Evolutionary conservation across 2,329 filamentous ascomycete genomes (phyloP), one percentile per base, ranked within the genome.

Genomic region (Kalmusia sp.): DNA sequence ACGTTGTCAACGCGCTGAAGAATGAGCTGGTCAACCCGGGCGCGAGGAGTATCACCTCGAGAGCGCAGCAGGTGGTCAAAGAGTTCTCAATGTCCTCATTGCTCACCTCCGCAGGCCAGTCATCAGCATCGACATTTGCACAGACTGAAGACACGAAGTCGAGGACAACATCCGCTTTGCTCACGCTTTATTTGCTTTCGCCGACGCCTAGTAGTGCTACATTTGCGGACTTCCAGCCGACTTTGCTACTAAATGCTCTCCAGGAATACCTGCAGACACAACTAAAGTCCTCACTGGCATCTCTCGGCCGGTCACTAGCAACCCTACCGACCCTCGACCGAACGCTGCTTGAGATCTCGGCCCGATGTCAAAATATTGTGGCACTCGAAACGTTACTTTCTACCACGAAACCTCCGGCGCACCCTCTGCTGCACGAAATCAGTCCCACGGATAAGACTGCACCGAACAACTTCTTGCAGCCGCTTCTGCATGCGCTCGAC

Each of bases 301-400:
- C 87, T 0, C 80, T 99, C 8, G 82, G 89, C 1, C 82, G 92
- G 19, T 88, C 91, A 0, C 81, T 99, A 14, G 87, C 88, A 3
- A 90, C 91, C 52, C 81, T 98, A 2, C 91, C 93, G 0, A 89
- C 84, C 0, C 82, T 98, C 25, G 93, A 98, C 41, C 85, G 91
- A 46, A 89, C 92, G 0, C 81, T 98, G 1, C 80, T 85, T 14
- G 95, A 98, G 65, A 86, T 96, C 19, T 90, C 90, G 6, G 86
- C 88, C 4, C 84, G 91, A 39, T 97, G 93, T 69, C 93, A 96
- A 71, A 96, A 96, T 67, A 86, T 98, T 33, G 87, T 96, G n/a
- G 91, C 92, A 0, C 79, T 98, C 2, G 92, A 96, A 76, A 79
- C 87, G 1, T 83, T 97, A 2, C 84, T 98, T 6, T 85, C 86